Evolutionary conservation across 192 early-diverging fungal genomes (phyloP), one percentile per base, ranked within the genome.

Genomic region (Backusella liffmaniae): DNA sequence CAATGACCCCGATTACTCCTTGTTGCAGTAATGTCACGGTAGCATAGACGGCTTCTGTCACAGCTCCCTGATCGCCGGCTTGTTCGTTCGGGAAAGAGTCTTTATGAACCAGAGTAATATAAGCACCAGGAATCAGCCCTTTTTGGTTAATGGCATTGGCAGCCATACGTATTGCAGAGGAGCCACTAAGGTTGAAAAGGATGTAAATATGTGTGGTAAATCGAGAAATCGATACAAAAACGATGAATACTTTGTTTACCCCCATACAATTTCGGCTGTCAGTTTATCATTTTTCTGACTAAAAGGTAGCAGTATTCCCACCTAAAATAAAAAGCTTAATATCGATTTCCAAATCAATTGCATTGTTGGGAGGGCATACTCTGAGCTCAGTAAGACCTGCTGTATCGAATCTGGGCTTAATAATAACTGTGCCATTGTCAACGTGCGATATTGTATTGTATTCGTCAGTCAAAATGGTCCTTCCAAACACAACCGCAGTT

Each of bases 1-100:
- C 85, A 77, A 86, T 86, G 53, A 84, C 83, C 4, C 83, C 83
- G 3, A 81, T 76, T 18, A 86, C 83, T 4, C 83, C 83, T 49
- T 80, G 71, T 36, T 86, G 83, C 9, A 86, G 49, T 42, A 86
- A 67, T 3, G 81, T 83, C 16, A 82, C 83, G 0, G 83, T 76
- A 1, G 85, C 76, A 73, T 80, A 86, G 13, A 84, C 84, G n/a
- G 83, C 85, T 26, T 84, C 73, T 6, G 85, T 76, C 1, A 82
- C 83, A 5, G 81, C 80, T 49, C 79, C 76, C 65, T 84, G 77
- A 34, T 82, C 79, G 0, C 44, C 23, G 44, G 79, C 74, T 26
- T 82, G 75, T 35, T 68, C 56, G 5, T 69, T 78, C 79, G 66
- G 83, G 82, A 73, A 86, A 16, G 83, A 86, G 70, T 86, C 83